Base-by-base conservation (phyloP, 352 stramenopile species). In the Thraustochytrium striatum region DNA sequence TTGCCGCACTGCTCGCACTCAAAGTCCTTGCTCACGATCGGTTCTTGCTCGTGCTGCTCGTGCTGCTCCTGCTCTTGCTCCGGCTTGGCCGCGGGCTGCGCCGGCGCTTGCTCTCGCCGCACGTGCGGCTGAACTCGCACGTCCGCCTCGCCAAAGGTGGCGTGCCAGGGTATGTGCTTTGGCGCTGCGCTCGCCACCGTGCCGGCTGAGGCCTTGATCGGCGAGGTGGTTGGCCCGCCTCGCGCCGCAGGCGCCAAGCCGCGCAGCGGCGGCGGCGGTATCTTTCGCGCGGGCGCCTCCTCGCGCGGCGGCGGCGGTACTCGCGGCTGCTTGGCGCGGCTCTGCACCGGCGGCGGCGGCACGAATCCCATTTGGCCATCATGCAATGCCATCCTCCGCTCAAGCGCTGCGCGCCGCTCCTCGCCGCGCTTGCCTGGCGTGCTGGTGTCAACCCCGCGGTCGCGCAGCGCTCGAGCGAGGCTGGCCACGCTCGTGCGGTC, bases 1-100 rank as follows among this genome's bases (percentile, higher is more conserved):
- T 68, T 61, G 25, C 52, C 44, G 30, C 65, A 75, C 9, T 19
- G n/a, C 30, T 68, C 65, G 36, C 65, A 75, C n/a, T 58, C 39
- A 61, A 75, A 75, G 7, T 30, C 21, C 16, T 30, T 52, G 5
- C 21, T 38, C 25, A 9, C 13, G 25, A 30, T 33, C 38, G 53
- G 28, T 32, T 70, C 53, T 61, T 61, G 39, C 13, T 13, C 39
- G 5, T 13, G 39, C 5, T 47, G 5, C 5, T 47, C 5, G 39
- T 47, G 5, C 5, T 5, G 5, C 32, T 32, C 25, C 32, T 61
- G 25, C 53, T 5, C 32, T 3, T 61, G 9, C 7, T 21, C 28
- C 39, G 16, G 21, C 28, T 7, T 16, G 55, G 16, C 39, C n/a
- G 55, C 39, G 9, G 55, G 0, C 28, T 25, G 3, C 19, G 16